Evolutionary conservation across 2,329 filamentous ascomycete genomes (phyloP).

Genomic region (Chrysoporthe cubensis): DNA sequence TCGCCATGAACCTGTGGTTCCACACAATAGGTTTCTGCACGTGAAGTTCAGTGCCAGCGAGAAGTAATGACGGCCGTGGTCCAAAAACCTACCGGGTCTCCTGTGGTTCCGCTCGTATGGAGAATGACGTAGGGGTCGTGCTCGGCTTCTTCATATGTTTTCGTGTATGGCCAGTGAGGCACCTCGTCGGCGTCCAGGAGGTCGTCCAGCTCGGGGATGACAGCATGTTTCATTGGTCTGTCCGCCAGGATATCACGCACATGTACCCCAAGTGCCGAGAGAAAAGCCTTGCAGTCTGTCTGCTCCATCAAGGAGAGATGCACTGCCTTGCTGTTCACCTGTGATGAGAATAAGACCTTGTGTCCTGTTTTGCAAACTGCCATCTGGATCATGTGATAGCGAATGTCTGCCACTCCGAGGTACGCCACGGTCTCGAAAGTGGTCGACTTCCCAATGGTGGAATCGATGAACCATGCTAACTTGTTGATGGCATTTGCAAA

Average conservation of each 20-base stretch:
- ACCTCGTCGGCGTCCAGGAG: constrained; percentile 22
- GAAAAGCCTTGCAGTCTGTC: constrained; percentile 30
- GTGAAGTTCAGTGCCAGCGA: background rate
- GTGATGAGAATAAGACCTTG: constrained; percentile 32
- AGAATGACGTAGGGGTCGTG: constrained; percentile 30
- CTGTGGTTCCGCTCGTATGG: constrained; percentile 33
- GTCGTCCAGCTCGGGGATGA: constrained; percentile 30
- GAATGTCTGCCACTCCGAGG: constrained; percentile 30
- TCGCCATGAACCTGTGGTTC: constrained; percentile 27
- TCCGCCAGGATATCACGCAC: constrained; percentile 30
- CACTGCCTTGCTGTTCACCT: constrained; percentile 30
- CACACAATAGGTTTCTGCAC: constrained; percentile 27
- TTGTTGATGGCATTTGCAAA: constrained; percentile 33
- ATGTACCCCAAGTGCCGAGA: constrained; percentile 28
- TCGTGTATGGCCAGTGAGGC: constrained; percentile 31
- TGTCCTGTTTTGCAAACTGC: constrained; percentile 34
- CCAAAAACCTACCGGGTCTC: constrained; percentile 27
- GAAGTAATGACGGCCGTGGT: background rate
- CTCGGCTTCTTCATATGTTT: constrained; percentile 31
- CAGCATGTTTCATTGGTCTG: constrained; percentile 28
- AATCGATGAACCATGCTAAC: constrained; percentile 32
- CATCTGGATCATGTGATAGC: constrained; percentile 34
- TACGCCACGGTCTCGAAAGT: constrained; percentile 32
- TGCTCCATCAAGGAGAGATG: constrained; percentile 32
- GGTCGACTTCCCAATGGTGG: constrained; percentile 28